A percentile compares a stretch with the other conserved stretches of the same genome.
Evolutionary conservation across 2,329 filamentous ascomycete genomes (phyloP).

Genomic region (Podosphaera xanthii): DNA sequence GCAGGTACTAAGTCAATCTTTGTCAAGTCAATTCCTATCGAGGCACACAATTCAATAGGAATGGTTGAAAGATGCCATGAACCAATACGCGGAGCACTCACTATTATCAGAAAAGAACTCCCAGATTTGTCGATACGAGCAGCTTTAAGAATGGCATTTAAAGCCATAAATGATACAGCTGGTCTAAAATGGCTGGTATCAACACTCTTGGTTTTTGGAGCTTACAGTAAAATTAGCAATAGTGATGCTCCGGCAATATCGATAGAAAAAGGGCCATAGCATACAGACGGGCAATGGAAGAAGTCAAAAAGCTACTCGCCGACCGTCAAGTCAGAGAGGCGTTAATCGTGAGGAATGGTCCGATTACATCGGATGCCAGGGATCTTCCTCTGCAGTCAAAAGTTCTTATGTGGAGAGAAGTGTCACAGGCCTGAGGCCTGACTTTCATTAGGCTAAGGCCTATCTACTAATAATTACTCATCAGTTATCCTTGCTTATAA

Average conservation of each 20-base stretch:
- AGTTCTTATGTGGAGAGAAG: constrained; percentile 2
- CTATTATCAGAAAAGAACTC: neutral
- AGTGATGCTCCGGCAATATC: neutral
- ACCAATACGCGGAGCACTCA: neutral
- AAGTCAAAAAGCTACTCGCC: constrained; percentile 1
- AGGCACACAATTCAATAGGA: constrained; percentile 1
- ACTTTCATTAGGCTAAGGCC: no score
- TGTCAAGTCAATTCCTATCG: neutral
- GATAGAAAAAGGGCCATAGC: neutral
- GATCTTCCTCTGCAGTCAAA: constrained; percentile 1
- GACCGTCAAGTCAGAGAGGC: constrained; percentile 1
- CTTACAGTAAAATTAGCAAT: neutral
- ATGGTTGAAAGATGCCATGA: constrained; percentile 1
- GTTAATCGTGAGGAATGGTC: constrained; percentile 1
- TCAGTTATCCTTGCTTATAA: no score
- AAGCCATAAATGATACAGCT: neutral
- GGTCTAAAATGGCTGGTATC: neutral
- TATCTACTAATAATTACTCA: no score
- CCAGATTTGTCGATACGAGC: neutral
- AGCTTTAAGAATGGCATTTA: neutral
- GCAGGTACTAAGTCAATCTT: neutral
- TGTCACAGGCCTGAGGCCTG: no score
- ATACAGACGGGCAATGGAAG: constrained; percentile 2
- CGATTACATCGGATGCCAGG: neutral
- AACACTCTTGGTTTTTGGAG: neutral